Evolutionary conservation across 305 asterid genomes (phyloP), one percentile per base, ranked within the genome.

Genomic region (Nicotiana rustica): DNA sequence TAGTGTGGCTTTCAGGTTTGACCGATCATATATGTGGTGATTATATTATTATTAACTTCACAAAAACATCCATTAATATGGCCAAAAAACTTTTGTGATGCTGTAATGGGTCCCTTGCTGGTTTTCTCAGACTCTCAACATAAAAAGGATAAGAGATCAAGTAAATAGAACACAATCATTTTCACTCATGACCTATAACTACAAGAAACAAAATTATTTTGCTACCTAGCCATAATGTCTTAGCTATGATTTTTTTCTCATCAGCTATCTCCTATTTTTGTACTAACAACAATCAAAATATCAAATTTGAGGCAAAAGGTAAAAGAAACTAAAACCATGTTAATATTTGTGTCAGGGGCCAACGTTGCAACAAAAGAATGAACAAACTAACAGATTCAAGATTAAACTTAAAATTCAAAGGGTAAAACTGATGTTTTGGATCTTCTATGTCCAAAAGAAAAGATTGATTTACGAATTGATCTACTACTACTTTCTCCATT

Each of bases 371-470:
- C 21, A 73, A 73, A 52, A 71, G 79, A 57, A 21, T 21, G 33
- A 67, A 79, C 36, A 33, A 78, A 66, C 80, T 49, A 17, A 78
- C 36, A 81, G 2, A 25, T 78, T 49, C 60, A 6, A 65, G 52
- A 3, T 33, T 33, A 62, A 15, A 57, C 25, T 57, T 84, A 21
- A 31, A 25, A 44, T 19, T 62, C 35, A 67, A 86, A 55, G 65
- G 91, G 96, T 85, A 92, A 91, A 89, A 92, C 87, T 57, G 96
- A 83, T 60, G 86, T 91, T 87, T 86, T 91, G 2, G 95, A 90
- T 76, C 93, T 83, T 29, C 93, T 91, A 15, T 90, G 90, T 77
- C 97, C 94, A 49, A 93, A 90, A 0, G 97, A 95, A 77, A 93
- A 93, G 29, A 93, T 85, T 15, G 94, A 89, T 68, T 95, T 92